Conservation (phyloP, 2,329 filamentous ascomycete species). For the Ceratocystiopsis brevicomis region DNA sequence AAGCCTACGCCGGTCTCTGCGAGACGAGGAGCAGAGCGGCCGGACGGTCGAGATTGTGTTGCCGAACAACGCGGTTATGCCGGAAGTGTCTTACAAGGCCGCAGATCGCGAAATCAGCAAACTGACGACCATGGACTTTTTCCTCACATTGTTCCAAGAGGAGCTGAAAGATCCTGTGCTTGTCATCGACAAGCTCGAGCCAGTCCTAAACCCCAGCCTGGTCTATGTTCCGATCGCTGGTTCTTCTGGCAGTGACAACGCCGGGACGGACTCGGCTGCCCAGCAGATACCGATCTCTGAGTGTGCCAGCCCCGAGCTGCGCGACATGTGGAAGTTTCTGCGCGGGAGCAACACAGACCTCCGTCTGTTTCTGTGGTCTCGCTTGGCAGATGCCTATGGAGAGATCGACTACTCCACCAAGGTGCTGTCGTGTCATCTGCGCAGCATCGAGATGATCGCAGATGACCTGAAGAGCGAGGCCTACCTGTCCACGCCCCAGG, state of each 20-base stretch:
- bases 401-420: slow-evolving; percentile 74
- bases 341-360: slow-evolving; percentile 64
- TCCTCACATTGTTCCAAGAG: slow-evolving; percentile 71
- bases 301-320: slow-evolving; percentile 36
- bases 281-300: slow-evolving; percentile 25
- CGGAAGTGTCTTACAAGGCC: slow-evolving; percentile 63
- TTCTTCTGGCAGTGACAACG: not conserved
- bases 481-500: slow-evolving; percentile 35
- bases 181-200: slow-evolving; percentile 82
- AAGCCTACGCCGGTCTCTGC: slow-evolving; percentile 33
- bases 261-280: not conserved
- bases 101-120: slow-evolving; percentile 83
- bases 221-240: slow-evolving; percentile 21
- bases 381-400: slow-evolving; percentile 75
- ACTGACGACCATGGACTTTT: slow-evolving; percentile 91
- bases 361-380: slow-evolving; percentile 73
- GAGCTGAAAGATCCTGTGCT: slow-evolving; percentile 63
- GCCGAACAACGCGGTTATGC: slow-evolving; percentile 75
- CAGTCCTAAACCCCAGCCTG: slow-evolving; percentile 60
- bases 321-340: slow-evolving; percentile 73
- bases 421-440: slow-evolving; percentile 69
- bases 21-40: slow-evolving; percentile 15
- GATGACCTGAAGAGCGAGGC: slow-evolving; percentile 42
- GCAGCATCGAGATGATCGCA: slow-evolving; percentile 69
- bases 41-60: slow-evolving; percentile 35